Evolutionary conservation across 768 basidiomycete genomes (phyloP).

Genomic region (Pholiota conissans): DNA sequence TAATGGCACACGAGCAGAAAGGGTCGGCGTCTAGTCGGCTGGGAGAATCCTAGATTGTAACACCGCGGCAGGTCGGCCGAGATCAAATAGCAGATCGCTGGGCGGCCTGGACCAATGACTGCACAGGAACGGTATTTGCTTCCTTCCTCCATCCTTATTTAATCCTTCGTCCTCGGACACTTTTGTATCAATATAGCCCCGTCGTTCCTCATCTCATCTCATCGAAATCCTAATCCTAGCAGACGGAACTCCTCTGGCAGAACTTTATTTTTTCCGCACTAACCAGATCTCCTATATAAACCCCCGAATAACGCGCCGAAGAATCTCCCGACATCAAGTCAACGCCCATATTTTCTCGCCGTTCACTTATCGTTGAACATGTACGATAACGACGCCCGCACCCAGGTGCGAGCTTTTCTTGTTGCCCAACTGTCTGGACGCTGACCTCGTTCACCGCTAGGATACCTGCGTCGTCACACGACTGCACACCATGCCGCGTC

Average conservation of each 20-base stretch:
- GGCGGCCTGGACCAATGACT: background rate
- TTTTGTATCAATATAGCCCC: background rate
- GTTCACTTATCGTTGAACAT: background rate
- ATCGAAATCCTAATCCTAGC: background rate
- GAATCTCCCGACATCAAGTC: background rate
- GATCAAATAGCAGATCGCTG: background rate
- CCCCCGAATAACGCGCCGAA: background rate
- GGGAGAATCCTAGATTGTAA: background rate
- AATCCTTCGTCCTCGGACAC: background rate
- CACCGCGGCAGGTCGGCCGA: conserved; percentile 2
- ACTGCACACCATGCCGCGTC: background rate
- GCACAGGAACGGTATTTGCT: background rate
- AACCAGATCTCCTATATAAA: background rate
- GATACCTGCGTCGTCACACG: background rate
- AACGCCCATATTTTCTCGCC: background rate
- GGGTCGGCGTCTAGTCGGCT: background rate
- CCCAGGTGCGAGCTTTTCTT: background rate
- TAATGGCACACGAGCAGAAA: conserved; percentile 5
- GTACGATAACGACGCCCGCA: background rate
- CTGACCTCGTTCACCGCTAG: background rate
- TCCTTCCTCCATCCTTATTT: background rate
- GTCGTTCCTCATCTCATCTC: background rate
- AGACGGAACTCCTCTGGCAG: background rate
- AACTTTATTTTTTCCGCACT: background rate
- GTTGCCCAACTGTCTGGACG: background rate